Percentiles rank a stretch among this genome's conserved stretches.
Conservation (phyloP, 164 flowering plant species). For the Paratinospora sagittata region DNA sequence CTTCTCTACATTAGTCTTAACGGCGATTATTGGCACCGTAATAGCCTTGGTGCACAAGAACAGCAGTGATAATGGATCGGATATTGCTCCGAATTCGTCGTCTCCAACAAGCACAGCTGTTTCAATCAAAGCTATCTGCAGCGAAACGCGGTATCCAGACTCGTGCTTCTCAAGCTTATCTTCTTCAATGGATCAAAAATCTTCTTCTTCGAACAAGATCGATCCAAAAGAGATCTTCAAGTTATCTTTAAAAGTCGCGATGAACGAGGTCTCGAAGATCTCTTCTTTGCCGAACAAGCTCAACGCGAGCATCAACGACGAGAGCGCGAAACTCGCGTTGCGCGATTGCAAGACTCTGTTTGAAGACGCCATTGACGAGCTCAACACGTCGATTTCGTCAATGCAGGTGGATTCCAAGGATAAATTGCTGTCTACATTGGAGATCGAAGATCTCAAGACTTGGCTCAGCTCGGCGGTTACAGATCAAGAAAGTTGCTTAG, state of each 20-base stretch:
- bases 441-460: slow-evolving; percentile 48
- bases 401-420: slow-evolving; percentile 23
- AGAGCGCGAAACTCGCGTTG: slow-evolving; percentile 26
- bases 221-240: slow-evolving; percentile 39
- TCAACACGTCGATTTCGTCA: slow-evolving; percentile 40
- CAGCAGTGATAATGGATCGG: slow-evolving; percentile 2
- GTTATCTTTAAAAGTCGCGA: slow-evolving; percentile 42
- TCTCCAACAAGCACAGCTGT: slow-evolving; percentile 6
- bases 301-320: slow-evolving; percentile 13
- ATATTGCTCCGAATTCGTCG: neutral
- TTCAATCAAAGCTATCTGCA: slow-evolving; percentile 40
- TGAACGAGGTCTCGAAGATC: slow-evolving; percentile 32
- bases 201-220: slow-evolving; percentile 12
- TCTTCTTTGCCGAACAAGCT: slow-evolving; percentile 23
- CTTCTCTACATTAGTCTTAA: slow-evolving; percentile 43
- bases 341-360: slow-evolving; percentile 39
- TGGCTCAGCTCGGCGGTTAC: slow-evolving; percentile 67
- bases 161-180: slow-evolving; percentile 43
- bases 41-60: slow-evolving; percentile 28
- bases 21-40: slow-evolving; percentile 38
- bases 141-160: slow-evolving; percentile 35
- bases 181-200: slow-evolving; percentile 8
- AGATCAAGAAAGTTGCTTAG: slow-evolving; percentile 59
- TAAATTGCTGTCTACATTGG: slow-evolving; percentile 25
- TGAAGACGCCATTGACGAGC: slow-evolving; percentile 41